Evolutionary conservation across 2,329 filamentous ascomycete species (phyloP).

Genomic region (Ophiocordyceps camponoti-saundersi): DNA sequence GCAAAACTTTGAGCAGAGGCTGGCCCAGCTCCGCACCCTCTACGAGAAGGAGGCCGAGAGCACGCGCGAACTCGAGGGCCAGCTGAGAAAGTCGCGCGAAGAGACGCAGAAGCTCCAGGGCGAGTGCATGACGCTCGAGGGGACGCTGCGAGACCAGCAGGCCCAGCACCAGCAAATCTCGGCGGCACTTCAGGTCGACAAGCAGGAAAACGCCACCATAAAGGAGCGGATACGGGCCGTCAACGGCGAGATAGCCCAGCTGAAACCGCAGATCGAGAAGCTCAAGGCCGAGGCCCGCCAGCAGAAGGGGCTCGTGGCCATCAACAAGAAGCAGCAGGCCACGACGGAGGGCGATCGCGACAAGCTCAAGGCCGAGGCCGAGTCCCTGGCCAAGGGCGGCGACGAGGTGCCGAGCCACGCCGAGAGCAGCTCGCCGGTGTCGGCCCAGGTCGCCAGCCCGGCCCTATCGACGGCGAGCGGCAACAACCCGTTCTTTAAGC

Average conservation of each 20-base stretch:
- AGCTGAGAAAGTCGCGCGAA: slow-evolving; percentile 55
- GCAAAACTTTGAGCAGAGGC: slow-evolving; percentile 75
- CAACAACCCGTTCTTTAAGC: slow-evolving; percentile 91
- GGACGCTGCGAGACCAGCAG: slow-evolving; percentile 63
- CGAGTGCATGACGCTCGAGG: slow-evolving; percentile 72
- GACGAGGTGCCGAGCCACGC: slow-evolving; percentile 39
- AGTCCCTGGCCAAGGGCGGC: slow-evolving; percentile 45
- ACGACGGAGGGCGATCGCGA: slow-evolving; percentile 83
- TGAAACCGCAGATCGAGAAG: slow-evolving; percentile 88
- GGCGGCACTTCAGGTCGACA: slow-evolving; percentile 63
- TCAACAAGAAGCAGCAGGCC: slow-evolving; percentile 93
- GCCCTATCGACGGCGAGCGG: slow-evolving; percentile 50
- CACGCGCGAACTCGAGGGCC: slow-evolving; percentile 70
- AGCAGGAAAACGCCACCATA: slow-evolving; percentile 69
- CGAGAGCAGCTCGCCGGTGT: slow-evolving; percentile 31
- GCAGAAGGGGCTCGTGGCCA: slow-evolving; percentile 89
- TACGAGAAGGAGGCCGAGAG: slow-evolving; percentile 91
- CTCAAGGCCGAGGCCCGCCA: slow-evolving; percentile 81
- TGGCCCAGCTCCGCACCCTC: slow-evolving; percentile 69
- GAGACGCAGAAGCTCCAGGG: slow-evolving; percentile 74
- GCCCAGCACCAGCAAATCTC: slow-evolving; percentile 64
- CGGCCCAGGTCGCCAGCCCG: slow-evolving; percentile 47
- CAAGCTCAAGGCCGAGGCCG: slow-evolving; percentile 66
- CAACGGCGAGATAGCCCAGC: slow-evolving; percentile 65
- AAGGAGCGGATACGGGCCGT: slow-evolving; percentile 76